phyloP scores from a whole-genome alignment of 495 filamentous ascomycete genomes.

The Aspergillus steynii region DNA sequence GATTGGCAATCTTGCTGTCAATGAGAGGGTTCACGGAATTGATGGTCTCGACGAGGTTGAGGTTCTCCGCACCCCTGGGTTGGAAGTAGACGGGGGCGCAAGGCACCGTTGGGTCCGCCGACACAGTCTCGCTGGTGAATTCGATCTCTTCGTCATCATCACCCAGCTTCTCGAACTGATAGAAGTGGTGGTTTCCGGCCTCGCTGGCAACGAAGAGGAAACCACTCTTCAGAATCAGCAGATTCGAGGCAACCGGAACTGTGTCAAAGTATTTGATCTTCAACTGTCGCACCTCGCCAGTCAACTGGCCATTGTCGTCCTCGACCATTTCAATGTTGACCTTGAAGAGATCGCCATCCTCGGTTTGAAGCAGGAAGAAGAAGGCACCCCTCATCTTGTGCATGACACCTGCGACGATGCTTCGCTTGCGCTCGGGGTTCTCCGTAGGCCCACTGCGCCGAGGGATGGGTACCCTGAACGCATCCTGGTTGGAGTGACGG shows the following conservation, averaged over 20 bases:
- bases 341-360: constrained; percentile 97
- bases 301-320: constrained; percentile 74
- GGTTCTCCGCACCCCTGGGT: constrained; percentile 73
- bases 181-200: constrained; percentile 90
- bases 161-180: constrained; percentile 97
- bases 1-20: constrained; percentile 86
- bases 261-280: constrained; percentile 99
- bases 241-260: constrained; percentile 78
- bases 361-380: constrained; percentile 93
- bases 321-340: constrained; percentile 88
- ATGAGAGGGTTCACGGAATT: constrained; percentile 88
- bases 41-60: constrained; percentile 81
- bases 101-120: constrained; percentile 65
- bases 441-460: constrained; percentile 83
- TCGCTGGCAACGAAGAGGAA: constrained; percentile 94
- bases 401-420: constrained; percentile 87
- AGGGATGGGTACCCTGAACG: constrained; percentile 87
- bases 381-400: constrained; percentile 96
- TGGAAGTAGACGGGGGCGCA: constrained; percentile 83
- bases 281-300: constrained; percentile 74
- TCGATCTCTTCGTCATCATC: constrained; percentile 90
- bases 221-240: constrained; percentile 93
- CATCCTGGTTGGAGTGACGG: constrained; percentile 85
- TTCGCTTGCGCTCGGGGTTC: constrained; percentile 86
- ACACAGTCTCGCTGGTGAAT: constrained; percentile 79